Evolutionary conservation across 1,284 basidiomycete genomes (phyloP).

Genomic region (Fereydounia khargensis): DNA sequence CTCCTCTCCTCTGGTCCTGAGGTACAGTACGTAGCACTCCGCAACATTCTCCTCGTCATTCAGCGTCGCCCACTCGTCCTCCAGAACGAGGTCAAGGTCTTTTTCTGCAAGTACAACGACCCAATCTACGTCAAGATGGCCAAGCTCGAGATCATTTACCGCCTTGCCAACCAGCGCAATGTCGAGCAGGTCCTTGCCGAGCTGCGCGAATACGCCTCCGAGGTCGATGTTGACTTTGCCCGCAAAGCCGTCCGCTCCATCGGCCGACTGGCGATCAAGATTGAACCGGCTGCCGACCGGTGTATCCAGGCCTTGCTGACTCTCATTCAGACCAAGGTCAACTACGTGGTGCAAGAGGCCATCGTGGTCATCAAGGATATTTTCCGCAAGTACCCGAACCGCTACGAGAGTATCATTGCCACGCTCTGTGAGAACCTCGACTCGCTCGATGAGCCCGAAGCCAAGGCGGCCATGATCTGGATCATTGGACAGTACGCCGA

Average conservation of each 20-base stretch:
- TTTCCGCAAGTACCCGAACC: constrained; percentile 95
- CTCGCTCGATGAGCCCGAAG: constrained; percentile 95
- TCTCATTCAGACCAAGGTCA: constrained; percentile 85
- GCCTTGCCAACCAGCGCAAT: constrained; percentile 84
- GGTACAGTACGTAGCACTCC: constrained; percentile 92
- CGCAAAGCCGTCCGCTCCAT: constrained; percentile 90
- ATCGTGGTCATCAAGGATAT: constrained; percentile 99
- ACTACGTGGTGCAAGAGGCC: constrained; percentile 96
- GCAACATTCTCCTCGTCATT: constrained; percentile 92
- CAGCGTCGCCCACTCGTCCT: constrained; percentile 88
- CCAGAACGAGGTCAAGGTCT: constrained; percentile 93
- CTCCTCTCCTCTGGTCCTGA: constrained; percentile 66
- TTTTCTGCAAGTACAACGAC: constrained; percentile 99
- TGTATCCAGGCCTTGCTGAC: constrained; percentile 92
- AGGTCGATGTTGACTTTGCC: constrained; percentile 98
- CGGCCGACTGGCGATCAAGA: constrained; percentile 93
- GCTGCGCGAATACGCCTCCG: constrained; percentile 82
- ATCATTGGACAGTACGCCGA: constrained; percentile 97
- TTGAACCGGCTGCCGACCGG: constrained; percentile 84
- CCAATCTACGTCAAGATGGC: constrained; percentile 97
- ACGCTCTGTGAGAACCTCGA: constrained; percentile 92
- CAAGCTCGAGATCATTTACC: constrained; percentile 97
- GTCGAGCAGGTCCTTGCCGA: constrained; percentile 92
- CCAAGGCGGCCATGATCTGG: constrained; percentile 96
- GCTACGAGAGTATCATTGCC: constrained; percentile 94